phyloP scores from a whole-genome alignment of 1,284 basidiomycete genomes.

The Austroboletus rostrupii region DNA sequence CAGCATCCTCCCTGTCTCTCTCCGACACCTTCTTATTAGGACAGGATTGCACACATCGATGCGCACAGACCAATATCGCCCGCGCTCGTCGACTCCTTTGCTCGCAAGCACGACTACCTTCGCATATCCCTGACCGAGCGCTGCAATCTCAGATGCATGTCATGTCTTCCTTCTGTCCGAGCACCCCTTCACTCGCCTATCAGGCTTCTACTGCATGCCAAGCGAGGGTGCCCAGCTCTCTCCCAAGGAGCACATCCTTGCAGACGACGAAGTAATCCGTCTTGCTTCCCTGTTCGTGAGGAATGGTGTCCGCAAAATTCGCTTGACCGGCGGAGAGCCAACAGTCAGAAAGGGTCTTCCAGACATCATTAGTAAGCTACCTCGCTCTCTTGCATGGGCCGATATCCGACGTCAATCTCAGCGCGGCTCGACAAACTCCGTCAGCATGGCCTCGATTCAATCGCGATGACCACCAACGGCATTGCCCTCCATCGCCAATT shows the following conservation, averaged over 20 bases:
- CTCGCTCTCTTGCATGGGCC: slow-evolving; percentile 1
- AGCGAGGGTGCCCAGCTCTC: slow-evolving; percentile 76
- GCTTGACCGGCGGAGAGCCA: slow-evolving; percentile 86
- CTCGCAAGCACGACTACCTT: slow-evolving; percentile 75
- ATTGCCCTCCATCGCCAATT: slow-evolving; percentile 72
- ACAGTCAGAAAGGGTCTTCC: slow-evolving; percentile 78
- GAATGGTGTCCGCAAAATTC: slow-evolving; percentile 81
- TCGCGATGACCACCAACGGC: slow-evolving; percentile 87
- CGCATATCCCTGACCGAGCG: slow-evolving; percentile 83
- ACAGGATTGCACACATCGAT: slow-evolving; percentile 53
- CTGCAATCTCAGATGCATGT: slow-evolving; percentile 82
- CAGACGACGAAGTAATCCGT: slow-evolving; percentile 73
- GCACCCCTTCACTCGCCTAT: slow-evolving; percentile 2
- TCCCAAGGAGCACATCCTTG: slow-evolving; percentile 64
- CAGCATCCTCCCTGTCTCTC: not conserved
- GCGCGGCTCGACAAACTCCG: slow-evolving; percentile 56
- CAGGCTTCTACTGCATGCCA: slow-evolving; percentile 91
- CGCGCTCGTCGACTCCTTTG: slow-evolving; percentile 63
- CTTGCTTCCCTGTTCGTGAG: slow-evolving; percentile 77
- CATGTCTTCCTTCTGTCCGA: not conserved
- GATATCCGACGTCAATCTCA: slow-evolving; percentile 28
- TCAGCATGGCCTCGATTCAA: slow-evolving; percentile 61
- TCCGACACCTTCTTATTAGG: slow-evolving; percentile 8
- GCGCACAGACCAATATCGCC: slow-evolving; percentile 43
- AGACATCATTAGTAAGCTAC: slow-evolving; percentile 58